phyloP scores from a whole-genome alignment of 1,284 basidiomycete genomes.

The Boletus mariae region DNA sequence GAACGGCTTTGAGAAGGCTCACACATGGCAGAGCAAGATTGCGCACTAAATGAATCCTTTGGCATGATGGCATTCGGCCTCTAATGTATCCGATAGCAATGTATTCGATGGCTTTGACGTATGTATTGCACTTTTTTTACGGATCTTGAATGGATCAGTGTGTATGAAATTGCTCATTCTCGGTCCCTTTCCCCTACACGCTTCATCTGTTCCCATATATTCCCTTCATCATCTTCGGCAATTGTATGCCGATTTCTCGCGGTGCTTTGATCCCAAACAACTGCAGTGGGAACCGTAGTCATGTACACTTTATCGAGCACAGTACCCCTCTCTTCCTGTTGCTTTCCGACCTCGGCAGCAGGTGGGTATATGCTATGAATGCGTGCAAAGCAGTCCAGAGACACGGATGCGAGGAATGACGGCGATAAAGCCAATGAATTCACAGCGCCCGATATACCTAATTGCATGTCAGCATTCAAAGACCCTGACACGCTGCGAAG shows the following conservation, averaged over 20 bases:
- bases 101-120: background rate
- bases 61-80: background rate
- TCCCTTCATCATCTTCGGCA: slow-evolving; percentile 26
- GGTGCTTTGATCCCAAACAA: slow-evolving; percentile 53
- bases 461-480: slow-evolving; percentile 1
- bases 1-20: slow-evolving; percentile 92
- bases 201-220: slow-evolving; percentile 46
- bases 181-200: slow-evolving; percentile 41
- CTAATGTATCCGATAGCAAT: background rate
- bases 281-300: slow-evolving; percentile 60
- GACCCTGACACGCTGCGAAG: background rate
- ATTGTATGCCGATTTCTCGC: background rate
- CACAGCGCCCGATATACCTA: slow-evolving; percentile 68
- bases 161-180: slow-evolving; percentile 3
- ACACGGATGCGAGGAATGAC: slow-evolving; percentile 52
- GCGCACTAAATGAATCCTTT: slow-evolving; percentile 35
- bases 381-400: slow-evolving; percentile 71
- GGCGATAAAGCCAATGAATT: slow-evolving; percentile 59
- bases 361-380: slow-evolving; percentile 66
- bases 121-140: slow-evolving; percentile 1
- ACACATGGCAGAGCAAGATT: slow-evolving; percentile 85
- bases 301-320: slow-evolving; percentile 69
- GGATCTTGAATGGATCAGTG: background rate
- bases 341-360: slow-evolving; percentile 46
- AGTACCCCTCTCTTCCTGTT: slow-evolving; percentile 60